phyloP scores from a whole-genome alignment of 805 yeast genomes.

The Saccharomyces jurei region DNA sequence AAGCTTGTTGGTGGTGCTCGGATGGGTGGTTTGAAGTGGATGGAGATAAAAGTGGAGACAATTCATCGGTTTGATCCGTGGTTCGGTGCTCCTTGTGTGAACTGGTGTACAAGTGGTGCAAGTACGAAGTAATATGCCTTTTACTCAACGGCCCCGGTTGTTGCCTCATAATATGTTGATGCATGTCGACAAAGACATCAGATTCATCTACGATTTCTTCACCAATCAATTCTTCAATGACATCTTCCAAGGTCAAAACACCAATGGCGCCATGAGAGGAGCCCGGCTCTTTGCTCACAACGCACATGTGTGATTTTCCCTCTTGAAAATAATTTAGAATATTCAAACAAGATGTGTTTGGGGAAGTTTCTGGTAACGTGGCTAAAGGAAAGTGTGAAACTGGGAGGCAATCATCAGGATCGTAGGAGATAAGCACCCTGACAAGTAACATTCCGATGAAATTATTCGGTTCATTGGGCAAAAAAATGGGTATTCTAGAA shows the following conservation, averaged over 20 bases:
- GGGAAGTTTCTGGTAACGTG: constrained; percentile 88
- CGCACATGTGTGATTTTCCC: constrained; percentile 95
- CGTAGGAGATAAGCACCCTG: constrained; percentile 85
- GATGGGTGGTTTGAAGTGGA: not conserved
- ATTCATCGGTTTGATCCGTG: too few species aligned
- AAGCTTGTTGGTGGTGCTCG: not conserved
- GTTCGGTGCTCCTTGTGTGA: constrained; percentile 25
- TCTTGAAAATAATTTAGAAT: constrained; percentile 94
- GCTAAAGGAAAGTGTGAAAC: constrained; percentile 92
- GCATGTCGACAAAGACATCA: constrained; percentile 87
- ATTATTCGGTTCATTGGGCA: constrained; percentile 81
- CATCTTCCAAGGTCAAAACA: constrained; percentile 89
- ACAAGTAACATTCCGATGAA: constrained; percentile 94
- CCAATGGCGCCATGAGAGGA: constrained; percentile 78
- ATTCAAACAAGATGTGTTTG: constrained; percentile 87
- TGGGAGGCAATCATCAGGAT: constrained; percentile 91
- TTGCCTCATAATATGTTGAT: constrained; percentile 71
- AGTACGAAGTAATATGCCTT: constrained; percentile 58
- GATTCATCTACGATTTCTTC: constrained; percentile 96
- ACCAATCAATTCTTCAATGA: constrained; percentile 95
- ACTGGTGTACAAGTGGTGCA: constrained; percentile 49
- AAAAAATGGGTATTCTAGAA: constrained; percentile 87
- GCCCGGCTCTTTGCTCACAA: constrained; percentile 83
- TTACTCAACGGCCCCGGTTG: constrained; percentile 71
- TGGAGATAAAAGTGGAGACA: not conserved